A percentile compares a stretch with the other conserved stretches of the same genome.
phyloP scores from a whole-genome alignment of 169 alveolate species.

The Eimeria sp. region DNA sequence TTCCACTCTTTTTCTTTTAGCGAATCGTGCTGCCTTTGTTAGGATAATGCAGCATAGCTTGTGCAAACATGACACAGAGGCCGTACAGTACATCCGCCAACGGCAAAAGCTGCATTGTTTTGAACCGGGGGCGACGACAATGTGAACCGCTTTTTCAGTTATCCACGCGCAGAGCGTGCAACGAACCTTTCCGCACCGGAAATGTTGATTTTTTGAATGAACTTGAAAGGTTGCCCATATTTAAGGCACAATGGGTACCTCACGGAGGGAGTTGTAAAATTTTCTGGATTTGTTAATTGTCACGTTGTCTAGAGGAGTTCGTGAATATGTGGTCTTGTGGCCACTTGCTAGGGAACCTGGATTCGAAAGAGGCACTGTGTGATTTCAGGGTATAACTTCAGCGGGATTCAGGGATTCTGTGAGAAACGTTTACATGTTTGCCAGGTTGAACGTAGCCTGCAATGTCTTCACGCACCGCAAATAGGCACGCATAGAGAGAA shows the following conservation, averaged over 20 bases:
- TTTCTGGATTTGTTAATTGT: neutral
- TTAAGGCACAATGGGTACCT: neutral
- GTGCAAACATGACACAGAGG: no score
- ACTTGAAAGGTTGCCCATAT: neutral
- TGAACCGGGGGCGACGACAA: neutral
- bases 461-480: neutral
- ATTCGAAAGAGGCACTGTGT: neutral
- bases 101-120: neutral
- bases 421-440: neutral
- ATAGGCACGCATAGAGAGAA: neutral
- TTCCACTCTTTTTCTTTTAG: no score
- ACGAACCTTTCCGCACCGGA: neutral
- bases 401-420: neutral
- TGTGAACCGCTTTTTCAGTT: conserved; percentile 3
- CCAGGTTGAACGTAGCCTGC: neutral
- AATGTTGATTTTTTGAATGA: neutral
- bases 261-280: neutral
- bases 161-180: conserved; percentile 1
- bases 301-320: neutral
- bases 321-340: neutral
- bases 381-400: neutral
- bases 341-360: neutral
- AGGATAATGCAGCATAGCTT: no score
- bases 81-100: neutral
- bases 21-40: no score